Evolutionary conservation across 257 asterid genomes (phyloP).

Genomic region (Salvia hispanica): DNA sequence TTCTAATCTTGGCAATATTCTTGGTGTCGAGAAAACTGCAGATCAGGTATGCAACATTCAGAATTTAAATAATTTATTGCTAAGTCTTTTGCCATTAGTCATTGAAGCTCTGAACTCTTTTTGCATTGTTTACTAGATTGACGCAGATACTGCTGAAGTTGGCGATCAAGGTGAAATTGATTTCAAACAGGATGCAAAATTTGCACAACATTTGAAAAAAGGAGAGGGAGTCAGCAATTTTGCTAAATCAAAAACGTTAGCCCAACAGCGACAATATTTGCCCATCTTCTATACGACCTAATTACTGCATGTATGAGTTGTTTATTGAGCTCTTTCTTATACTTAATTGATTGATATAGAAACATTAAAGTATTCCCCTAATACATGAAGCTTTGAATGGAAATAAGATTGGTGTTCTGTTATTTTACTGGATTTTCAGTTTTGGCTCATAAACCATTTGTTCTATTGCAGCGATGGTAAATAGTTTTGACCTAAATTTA

Average conservation of each 20-base stretch:
- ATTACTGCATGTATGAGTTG: conserved; percentile 72
- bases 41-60: conserved; percentile 63
- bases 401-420: too few species aligned
- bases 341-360: neutral
- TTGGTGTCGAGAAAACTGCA: conserved; percentile 93
- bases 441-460: too few species aligned
- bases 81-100: conserved; percentile 9
- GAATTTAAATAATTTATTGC: conserved; percentile 22
- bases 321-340: conserved; percentile 11
- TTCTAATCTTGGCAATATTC: conserved; percentile 88
- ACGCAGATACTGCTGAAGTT: conserved; percentile 94
- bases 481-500: too few species aligned
- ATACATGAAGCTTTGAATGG: too few species aligned
- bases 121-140: conserved; percentile 61
- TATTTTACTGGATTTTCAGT: too few species aligned
- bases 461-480: too few species aligned
- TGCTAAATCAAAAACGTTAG: conserved; percentile 69
- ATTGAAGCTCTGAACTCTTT: conserved; percentile 29
- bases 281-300: conserved; percentile 95
- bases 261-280: conserved; percentile 85
- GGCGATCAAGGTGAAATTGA: conserved; percentile 98
- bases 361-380: neutral
- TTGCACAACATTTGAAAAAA: conserved; percentile 88
- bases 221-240: conserved; percentile 81
- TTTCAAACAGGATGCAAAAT: conserved; percentile 90